phyloP scores from a whole-genome alignment of 2,329 filamentous ascomycete genomes.

The Neonectria magnoliae region DNA sequence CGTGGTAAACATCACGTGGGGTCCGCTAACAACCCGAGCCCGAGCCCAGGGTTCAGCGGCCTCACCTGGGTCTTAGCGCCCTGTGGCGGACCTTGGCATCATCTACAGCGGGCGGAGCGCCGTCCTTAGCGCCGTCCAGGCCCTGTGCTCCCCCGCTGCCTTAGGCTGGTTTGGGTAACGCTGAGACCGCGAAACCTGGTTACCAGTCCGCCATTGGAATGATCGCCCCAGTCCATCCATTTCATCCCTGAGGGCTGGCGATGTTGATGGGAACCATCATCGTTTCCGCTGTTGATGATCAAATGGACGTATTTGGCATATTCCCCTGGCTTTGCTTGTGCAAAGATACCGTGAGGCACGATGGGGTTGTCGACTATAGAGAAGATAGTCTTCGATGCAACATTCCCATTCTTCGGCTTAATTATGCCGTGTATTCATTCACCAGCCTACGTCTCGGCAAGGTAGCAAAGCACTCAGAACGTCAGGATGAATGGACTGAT shows the following conservation, averaged over 20 bases:
- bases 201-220: conserved; percentile 10
- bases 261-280: neutral
- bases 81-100: neutral
- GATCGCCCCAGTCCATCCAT: conserved; percentile 14
- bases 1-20: conserved; percentile 17
- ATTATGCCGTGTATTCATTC: neutral
- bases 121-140: conserved; percentile 5
- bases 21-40: conserved; percentile 1
- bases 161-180: neutral
- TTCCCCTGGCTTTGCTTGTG: neutral
- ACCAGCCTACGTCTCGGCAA: neutral
- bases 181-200: conserved; percentile 11
- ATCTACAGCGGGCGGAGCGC: conserved; percentile 10
- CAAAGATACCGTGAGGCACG: too few species aligned
- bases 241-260: conserved; percentile 1
- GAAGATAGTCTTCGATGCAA: neutral
- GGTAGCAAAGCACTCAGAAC: neutral
- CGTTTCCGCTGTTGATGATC: neutral
- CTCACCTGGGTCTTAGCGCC: neutral
- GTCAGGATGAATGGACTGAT: conserved; percentile 11
- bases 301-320: neutral
- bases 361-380: too few species aligned
- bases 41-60: conserved; percentile 1
- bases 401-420: neutral
- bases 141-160: conserved; percentile 5